Percentiles rank a stretch among this genome's conserved stretches.
Conservation (phyloP, 2,329 filamentous ascomycete genomes). For the Cucurbitaria berberidis region DNA sequence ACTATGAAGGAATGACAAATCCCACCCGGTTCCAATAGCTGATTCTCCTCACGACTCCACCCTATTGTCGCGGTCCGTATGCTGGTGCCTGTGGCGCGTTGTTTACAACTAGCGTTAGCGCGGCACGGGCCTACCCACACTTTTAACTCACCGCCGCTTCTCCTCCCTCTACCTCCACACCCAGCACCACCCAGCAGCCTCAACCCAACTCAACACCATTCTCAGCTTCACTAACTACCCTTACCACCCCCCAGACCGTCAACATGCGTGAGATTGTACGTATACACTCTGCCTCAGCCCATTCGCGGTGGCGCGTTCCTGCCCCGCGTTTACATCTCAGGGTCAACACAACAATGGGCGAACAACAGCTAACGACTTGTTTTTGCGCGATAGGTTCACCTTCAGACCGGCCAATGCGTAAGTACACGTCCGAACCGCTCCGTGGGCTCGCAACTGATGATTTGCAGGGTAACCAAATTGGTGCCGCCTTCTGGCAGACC, state of each 20-base stretch:
- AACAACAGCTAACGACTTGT: slow-evolving; percentile 63
- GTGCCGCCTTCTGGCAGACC: slow-evolving; percentile 95
- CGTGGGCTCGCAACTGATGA: slow-evolving; percentile 35
- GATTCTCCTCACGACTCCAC: neutral
- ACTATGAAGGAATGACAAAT: neutral
- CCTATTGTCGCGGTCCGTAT: slow-evolving; percentile 5
- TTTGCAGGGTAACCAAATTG: slow-evolving; percentile 97
- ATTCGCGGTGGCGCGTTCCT: slow-evolving; percentile 54
- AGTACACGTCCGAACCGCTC: slow-evolving; percentile 49
- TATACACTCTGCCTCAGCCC: slow-evolving; percentile 36
- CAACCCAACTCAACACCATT: slow-evolving; percentile 38
- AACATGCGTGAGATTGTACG: slow-evolving; percentile 75
- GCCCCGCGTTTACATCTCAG: slow-evolving; percentile 51
- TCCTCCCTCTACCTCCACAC: slow-evolving; percentile 40
- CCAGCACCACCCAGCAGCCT: slow-evolving; percentile 36
- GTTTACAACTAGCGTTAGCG: slow-evolving; percentile 25
- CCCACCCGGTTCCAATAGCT: neutral
- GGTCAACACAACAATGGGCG: slow-evolving; percentile 50
- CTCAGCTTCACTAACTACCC: slow-evolving; percentile 39
- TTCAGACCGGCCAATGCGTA: slow-evolving; percentile 99
- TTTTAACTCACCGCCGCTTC: slow-evolving; percentile 40
- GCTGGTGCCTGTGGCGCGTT: slow-evolving; percentile 28
- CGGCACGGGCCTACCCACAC: slow-evolving; percentile 32
- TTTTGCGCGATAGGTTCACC: slow-evolving; percentile 80
- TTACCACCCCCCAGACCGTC: slow-evolving; percentile 35